phyloP scores from a whole-genome alignment of 129 eudicot species.

The Deinandra increscens region DNA sequence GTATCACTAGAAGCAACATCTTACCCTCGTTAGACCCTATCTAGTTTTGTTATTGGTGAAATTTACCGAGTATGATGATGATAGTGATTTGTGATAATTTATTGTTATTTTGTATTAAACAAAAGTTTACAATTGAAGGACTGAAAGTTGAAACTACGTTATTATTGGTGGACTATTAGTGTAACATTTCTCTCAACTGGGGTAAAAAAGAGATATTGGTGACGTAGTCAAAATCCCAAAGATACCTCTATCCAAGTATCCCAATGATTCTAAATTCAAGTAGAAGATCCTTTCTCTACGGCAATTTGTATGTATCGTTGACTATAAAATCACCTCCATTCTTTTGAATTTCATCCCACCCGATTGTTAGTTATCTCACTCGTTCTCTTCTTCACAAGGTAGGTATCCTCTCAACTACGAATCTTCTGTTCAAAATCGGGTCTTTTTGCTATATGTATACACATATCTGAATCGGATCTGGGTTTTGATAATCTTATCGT shows the following conservation, averaged over 20 bases:
- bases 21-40: too few relatives aligned
- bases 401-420: background rate
- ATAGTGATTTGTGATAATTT: too few relatives aligned
- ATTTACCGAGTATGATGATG: too few relatives aligned
- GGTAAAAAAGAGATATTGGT: background rate
- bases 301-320: conserved; percentile 22
- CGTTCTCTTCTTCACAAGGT: background rate
- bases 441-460: background rate
- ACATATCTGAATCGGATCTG: background rate
- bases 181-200: background rate
- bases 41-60: too few relatives aligned
- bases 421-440: background rate
- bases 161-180: background rate
- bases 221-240: background rate
- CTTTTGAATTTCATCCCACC: conserved; percentile 4
- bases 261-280: background rate
- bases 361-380: too few relatives aligned
- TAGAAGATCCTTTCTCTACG: conserved; percentile 8
- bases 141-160: background rate
- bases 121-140: background rate
- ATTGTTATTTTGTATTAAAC: background rate
- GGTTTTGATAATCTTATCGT: background rate
- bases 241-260: background rate
- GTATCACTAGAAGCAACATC: too few relatives aligned
- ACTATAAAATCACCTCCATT: conserved; percentile 5